Base-by-base conservation (phyloP, 805 yeast species). In the Naumovozyma dairenensis region DNA sequence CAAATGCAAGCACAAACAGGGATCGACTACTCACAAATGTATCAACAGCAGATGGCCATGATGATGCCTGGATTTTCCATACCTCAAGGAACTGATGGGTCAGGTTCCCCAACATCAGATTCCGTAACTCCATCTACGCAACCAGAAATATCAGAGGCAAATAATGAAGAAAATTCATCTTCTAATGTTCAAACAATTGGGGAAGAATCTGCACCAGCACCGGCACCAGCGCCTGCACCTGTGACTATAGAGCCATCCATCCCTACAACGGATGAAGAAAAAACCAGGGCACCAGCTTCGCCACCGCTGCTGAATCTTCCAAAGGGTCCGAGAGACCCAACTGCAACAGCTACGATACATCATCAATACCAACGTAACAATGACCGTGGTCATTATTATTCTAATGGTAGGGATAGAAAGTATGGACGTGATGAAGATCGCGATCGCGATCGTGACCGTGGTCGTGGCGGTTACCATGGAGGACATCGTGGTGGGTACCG, bases 301-400 rank as follows among this genome's bases (percentile, higher is more conserved):
- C 26, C 26, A 24, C 48, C 55, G 20, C 62, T 57, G 35, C 49
- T 62, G 28, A 64, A 62, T 39, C 57, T 66, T 34, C 76, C 77
- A 39, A 69, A 64, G 52, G 77, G 77, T 20, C 75, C 76, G 37
- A 68, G 67, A 27, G 67, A 52, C 19, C 55, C 54, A 18, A 38
- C 48, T 17, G 33, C 47, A 21, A 29, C 24, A 35, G 66, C 33
- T 49, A 52, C 27, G 39, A 64, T 74, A 37, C 62, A 73, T 32
- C n/a, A 7, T 24, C 8, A 24, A 10, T 24, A 24, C n/a, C n/a
- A n/a, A n/a, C 26, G 26, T 12, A 5, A 10, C 7, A 10, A 6
- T 24, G 26, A 24, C 13, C 62, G 71, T 34, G 71, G 78, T 31
- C 66, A 79, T 38, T 71, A 82, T 33, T 59, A 74, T 24, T 55